Conservation (phyloP, 2,329 filamentous ascomycete species). For the Fusarium sp. region DNA sequence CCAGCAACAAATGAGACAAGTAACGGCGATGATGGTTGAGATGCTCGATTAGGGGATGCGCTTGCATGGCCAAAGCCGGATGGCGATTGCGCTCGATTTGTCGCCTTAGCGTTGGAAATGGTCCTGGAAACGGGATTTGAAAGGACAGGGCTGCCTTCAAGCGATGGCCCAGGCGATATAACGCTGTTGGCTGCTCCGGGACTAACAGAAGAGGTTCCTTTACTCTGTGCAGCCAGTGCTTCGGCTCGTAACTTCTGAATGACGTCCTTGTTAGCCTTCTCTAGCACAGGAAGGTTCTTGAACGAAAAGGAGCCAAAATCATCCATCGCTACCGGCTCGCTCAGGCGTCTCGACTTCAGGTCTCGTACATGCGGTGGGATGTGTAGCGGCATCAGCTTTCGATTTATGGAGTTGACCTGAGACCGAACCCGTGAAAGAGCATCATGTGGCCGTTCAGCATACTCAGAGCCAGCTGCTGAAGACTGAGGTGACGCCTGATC, state of each 20-base stretch:
- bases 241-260: conserved; percentile 96
- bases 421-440: conserved; percentile 89
- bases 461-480: conserved; percentile 78
- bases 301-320: conserved; percentile 98
- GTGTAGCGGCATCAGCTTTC: conserved; percentile 92
- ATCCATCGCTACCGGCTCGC: conserved; percentile 88
- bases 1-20: conserved; percentile 95
- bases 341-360: conserved; percentile 85
- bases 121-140: conserved; percentile 85
- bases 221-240: conserved; percentile 78
- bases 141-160: conserved; percentile 88
- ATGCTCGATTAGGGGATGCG: conserved; percentile 88
- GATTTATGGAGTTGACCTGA: conserved; percentile 87
- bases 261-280: conserved; percentile 98
- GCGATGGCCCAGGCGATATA: conserved; percentile 73
- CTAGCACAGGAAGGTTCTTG: conserved; percentile 95
- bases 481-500: conserved; percentile 84
- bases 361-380: conserved; percentile 97
- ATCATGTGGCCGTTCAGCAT: conserved; percentile 91
- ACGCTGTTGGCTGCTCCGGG: conserved; percentile 58
- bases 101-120: conserved; percentile 83
- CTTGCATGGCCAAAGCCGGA: conserved; percentile 83
- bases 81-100: conserved; percentile 86
- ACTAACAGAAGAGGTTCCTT: conserved; percentile 61
- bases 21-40: conserved; percentile 77